Evolutionary conservation across 2,329 filamentous ascomycete species (phyloP).

Genomic region (Monilinia fructigena): DNA sequence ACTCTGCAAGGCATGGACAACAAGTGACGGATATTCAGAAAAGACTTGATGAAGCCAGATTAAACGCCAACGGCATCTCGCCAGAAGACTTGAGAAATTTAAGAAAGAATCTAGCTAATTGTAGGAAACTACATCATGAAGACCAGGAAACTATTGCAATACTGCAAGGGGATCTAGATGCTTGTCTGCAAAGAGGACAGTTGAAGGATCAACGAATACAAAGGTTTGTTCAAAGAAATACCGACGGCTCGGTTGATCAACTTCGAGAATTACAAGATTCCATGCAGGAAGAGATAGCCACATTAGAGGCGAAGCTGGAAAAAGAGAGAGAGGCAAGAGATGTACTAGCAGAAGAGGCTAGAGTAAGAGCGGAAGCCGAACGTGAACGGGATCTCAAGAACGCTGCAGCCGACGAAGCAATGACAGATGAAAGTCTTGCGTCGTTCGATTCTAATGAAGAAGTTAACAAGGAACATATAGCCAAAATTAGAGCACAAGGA

Average conservation of each 20-base stretch:
- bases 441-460: slow-evolving; percentile 12
- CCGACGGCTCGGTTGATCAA: no score
- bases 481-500: background rate
- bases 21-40: background rate
- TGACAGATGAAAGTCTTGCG: background rate
- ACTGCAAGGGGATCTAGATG: slow-evolving; percentile 3
- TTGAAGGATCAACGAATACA: background rate
- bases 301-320: background rate
- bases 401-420: background rate
- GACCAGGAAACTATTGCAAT: background rate
- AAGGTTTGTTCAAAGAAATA: background rate
- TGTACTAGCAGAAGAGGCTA: background rate
- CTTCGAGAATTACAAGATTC: background rate
- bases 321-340: background rate
- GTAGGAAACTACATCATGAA: background rate
- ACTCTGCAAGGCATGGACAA: background rate
- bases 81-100: background rate
- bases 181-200: background rate
- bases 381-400: background rate
- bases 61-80: slow-evolving; percentile 10
- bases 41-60: slow-evolving; percentile 9
- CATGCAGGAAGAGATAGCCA: background rate
- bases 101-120: background rate
- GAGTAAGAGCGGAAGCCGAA: background rate
- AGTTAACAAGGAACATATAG: slow-evolving; percentile 11